Evolutionary conservation across 2,329 filamentous ascomycete species (phyloP), one percentile per base, ranked within the genome.

Genomic region (Beauveria caledonica): DNA sequence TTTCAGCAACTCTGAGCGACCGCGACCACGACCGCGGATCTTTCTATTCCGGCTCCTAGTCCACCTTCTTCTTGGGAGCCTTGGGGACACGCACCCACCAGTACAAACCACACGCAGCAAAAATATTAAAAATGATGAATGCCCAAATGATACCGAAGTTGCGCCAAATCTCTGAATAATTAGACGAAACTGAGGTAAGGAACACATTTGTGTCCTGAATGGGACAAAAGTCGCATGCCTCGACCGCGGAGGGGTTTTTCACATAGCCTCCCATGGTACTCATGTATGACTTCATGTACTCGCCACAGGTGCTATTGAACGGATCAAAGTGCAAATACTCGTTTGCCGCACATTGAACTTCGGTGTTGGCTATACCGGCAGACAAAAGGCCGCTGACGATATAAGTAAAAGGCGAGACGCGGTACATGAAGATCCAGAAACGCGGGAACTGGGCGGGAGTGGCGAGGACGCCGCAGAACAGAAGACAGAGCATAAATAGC

Each of bases 341-440:
- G 69, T 88, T 89, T 5, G 70, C 64, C 0, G 88, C 83, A 71
- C 92, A 96, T 0, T 70, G 65, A 36, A 93, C 85, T 0, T 74
- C 52, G 0, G 83, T 84, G 66, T 88, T 86, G 45, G 88, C 88
- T 5, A 96, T 76, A 3, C 84, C 89, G 0, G 82, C 83, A 0
- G 86, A 81, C 0, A 93, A 72, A 75, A 96, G 85, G 23, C 86
- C 89, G 10, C 82, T 81, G 25, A 93, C 84, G 15, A 94, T 76
- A 70, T 96, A 96, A 0, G 88, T 92, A 66, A 96, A 89, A 0
- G 92, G 91, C 0, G 87, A 91, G 52, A 92, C 75, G 51, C 68
- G 65, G 29, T 68, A 67, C 86, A 92, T 89, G 78, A 90, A 91
- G 66, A 87, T 86, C 88, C 89, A 93, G 79, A 92, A 92, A 5